Evolutionary conservation across 306 rosid genomes (phyloP), one percentile per base, ranked within the genome.

Genomic region (Trifolium fragiferum): DNA sequence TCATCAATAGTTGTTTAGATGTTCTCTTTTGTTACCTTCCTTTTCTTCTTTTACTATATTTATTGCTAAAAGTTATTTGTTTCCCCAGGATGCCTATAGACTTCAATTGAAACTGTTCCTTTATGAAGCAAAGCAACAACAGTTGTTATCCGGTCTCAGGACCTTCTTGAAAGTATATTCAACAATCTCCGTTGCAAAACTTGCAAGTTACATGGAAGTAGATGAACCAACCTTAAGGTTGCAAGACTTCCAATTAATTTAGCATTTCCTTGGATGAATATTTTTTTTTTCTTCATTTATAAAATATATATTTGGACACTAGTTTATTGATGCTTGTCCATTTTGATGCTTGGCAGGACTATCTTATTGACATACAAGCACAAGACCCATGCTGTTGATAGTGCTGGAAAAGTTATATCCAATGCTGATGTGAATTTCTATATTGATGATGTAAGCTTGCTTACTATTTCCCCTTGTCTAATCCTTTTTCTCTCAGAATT

Each of bases 111-210:
- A 94, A 79, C 68, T 92, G 41, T 94, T 94, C 83, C 97, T 94
- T 23, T 94, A 90, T 82, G 97, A 94, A 87, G 96, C 93, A 81
- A 94, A 90, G 92, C 99, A 94, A 74, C 99, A 94, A 62, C 99
- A 94, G 50, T 70, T 90, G 84, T 75, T 94, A 58, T 90, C 96
- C 8, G 95, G 99, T 38, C 85, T 94, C 68, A 84, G 99, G 62
- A 94, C 99, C 64, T 92, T 90, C 86, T 82, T 90, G 84, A 92
- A 89, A 85, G 92, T 92, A 50, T 94, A 94, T 70, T 92, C 99
- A 72, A 83, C 97, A 51, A 90, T 92, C 76, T 83, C 96, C 61
- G 79, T 92, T 63, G 90, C 80, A 27, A 92, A 92, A 79, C 96
- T 94, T 70, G 99, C 98, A 8, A 92, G 83, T 82, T 94, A 90